A percentile compares a stretch with the other conserved stretches of the same genome.
phyloP scores from a whole-genome alignment of 1,139 yeast species.

The Yamadazyma buinensis region DNA sequence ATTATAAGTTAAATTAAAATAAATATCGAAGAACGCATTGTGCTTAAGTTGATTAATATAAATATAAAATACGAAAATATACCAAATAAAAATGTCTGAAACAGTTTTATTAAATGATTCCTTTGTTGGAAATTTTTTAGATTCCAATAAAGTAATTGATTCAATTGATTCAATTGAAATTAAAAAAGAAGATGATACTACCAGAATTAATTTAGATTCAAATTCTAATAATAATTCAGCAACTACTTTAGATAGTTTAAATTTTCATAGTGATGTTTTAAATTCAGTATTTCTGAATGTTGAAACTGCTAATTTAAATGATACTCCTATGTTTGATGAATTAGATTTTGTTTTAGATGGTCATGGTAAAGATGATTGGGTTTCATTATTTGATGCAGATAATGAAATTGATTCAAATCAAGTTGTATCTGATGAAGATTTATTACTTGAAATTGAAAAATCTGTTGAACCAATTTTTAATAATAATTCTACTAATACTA shows the following conservation, averaged over 20 bases:
- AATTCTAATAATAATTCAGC: neutral
- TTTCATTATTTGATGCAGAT: conserved; percentile 54
- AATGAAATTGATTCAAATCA: conserved; percentile 22
- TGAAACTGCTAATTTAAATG: conserved; percentile 30
- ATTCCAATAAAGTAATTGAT: conserved; percentile 3
- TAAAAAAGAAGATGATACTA: neutral
- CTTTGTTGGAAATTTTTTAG: conserved; percentile 19
- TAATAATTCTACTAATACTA: neutral
- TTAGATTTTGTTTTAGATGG: conserved; percentile 46
- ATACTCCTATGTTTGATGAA: conserved; percentile 67
- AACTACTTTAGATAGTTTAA: conserved; percentile 46
- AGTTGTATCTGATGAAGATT: conserved; percentile 23
- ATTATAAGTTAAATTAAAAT: conserved; percentile 1
- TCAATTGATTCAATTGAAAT: neutral
- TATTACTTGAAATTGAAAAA: conserved; percentile 10
- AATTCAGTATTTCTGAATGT: conserved; percentile 59
- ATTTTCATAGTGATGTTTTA: conserved; percentile 55
- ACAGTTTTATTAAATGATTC: conserved; percentile 24
- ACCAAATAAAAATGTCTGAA: conserved; percentile 9
- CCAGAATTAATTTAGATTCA: neutral
- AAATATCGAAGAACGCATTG: neutral
- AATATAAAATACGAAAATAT: neutral
- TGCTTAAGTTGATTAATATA: conserved; percentile 1
- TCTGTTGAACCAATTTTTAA: conserved; percentile 10
- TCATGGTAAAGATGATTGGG: conserved; percentile 54